Evolutionary conservation across 495 filamentous ascomycete genomes (phyloP).

Genomic region (Baudoinia panamericana): DNA sequence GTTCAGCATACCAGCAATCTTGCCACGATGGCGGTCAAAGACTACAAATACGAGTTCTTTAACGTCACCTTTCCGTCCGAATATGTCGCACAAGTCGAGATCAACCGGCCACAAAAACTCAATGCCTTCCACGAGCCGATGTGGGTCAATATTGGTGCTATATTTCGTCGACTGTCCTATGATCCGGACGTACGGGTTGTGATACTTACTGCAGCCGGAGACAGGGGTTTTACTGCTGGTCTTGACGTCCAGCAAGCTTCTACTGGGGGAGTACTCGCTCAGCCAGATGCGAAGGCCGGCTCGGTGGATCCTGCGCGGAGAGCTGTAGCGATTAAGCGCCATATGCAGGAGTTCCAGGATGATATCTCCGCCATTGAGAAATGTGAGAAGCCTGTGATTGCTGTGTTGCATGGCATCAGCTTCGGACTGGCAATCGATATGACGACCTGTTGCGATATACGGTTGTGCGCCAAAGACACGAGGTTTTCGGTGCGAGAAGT

Average conservation of each 20-base stretch:
- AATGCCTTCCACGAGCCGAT: conserved; percentile 82
- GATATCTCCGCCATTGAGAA: conserved; percentile 63
- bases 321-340: conserved; percentile 48
- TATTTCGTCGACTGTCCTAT: conserved; percentile 63
- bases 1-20: too few species aligned
- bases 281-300: background rate
- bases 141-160: conserved; percentile 66
- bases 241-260: conserved; percentile 53
- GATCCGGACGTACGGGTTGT: conserved; percentile 64
- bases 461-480: conserved; percentile 43
- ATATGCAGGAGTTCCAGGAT: conserved; percentile 65
- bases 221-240: conserved; percentile 72
- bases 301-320: conserved; percentile 50
- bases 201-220: conserved; percentile 70
- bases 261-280: conserved; percentile 14
- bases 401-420: conserved; percentile 65
- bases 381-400: conserved; percentile 86
- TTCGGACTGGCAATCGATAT: conserved; percentile 81
- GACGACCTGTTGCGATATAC: conserved; percentile 61
- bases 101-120: conserved; percentile 77
- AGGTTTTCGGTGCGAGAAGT: conserved; percentile 82
- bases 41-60: conserved; percentile 49
- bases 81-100: conserved; percentile 82
- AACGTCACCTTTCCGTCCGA: conserved; percentile 55
- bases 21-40: conserved; percentile 1